Percentiles rank a stretch among this genome's conserved stretches.
phyloP scores from a whole-genome alignment of 2,329 filamentous ascomycete genomes.

The Alternaria rosae region DNA sequence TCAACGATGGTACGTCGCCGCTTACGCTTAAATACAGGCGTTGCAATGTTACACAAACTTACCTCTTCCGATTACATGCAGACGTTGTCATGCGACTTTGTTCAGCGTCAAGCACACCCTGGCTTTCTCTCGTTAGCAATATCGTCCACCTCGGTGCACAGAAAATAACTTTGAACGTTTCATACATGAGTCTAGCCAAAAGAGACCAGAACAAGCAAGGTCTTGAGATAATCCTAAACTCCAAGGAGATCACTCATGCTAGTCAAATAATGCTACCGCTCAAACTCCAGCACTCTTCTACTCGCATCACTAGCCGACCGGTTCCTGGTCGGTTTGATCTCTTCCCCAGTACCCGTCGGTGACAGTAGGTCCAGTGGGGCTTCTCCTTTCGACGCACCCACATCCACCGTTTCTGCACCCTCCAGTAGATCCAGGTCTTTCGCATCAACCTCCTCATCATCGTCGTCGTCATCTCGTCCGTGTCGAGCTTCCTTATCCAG shows the following conservation, averaged over 20 bases:
- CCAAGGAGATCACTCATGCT: background rate
- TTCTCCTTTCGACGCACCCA: constrained; percentile 40
- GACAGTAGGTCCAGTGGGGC: constrained; percentile 24
- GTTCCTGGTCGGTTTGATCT: constrained; percentile 39
- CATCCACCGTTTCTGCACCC: constrained; percentile 58
- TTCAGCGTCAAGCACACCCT: background rate
- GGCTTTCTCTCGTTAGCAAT: background rate
- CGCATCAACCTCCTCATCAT: constrained; percentile 66
- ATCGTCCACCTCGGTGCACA: background rate
- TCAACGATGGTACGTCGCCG: too few species aligned
- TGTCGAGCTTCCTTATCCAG: constrained; percentile 78
- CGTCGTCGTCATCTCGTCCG: constrained; percentile 64
- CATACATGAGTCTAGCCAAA: background rate
- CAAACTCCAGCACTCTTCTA: constrained; percentile 49
- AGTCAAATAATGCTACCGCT: constrained; percentile 31
- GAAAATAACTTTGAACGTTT: background rate
- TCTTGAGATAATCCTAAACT: constrained; percentile 4
- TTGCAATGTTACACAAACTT: too few species aligned
- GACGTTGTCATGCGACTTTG: too few species aligned
- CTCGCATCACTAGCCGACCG: constrained; percentile 46
- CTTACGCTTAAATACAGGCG: too few species aligned
- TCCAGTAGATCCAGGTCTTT: constrained; percentile 58
- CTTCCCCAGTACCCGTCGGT: constrained; percentile 27
- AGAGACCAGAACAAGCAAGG: background rate
- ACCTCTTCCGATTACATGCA: too few species aligned